phyloP scores from a whole-genome alignment of 371 early-diverging fungal species.

The Dichotomocladium elegans region DNA sequence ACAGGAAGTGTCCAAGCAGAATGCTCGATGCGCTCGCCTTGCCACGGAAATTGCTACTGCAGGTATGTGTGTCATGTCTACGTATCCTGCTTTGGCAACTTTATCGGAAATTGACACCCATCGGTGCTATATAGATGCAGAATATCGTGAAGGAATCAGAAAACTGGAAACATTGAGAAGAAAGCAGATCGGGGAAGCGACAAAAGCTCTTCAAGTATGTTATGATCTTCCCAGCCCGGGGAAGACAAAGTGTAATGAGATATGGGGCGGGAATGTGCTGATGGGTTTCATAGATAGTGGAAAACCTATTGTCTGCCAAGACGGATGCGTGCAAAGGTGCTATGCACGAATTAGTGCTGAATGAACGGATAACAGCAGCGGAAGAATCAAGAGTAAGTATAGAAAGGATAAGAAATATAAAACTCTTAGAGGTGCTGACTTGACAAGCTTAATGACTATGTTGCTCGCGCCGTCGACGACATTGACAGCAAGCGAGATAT shows the following conservation, averaged over 20 bases:
- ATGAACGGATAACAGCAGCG: slow-evolving; percentile 29
- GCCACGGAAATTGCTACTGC: slow-evolving; percentile 53
- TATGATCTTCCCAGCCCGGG: too few species aligned
- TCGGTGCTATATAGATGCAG: slow-evolving; percentile 32
- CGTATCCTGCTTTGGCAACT: background rate
- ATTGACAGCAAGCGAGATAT: slow-evolving; percentile 27
- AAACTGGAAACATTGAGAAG: slow-evolving; percentile 45
- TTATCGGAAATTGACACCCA: background rate
- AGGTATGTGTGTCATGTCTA: slow-evolving; percentile 31
- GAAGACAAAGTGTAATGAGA: background rate
- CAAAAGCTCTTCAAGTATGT: slow-evolving; percentile 40
- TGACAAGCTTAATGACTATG: too few species aligned
- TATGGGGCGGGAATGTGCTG: background rate
- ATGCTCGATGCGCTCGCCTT: slow-evolving; percentile 35
- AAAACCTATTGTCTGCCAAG: slow-evolving; percentile 43
- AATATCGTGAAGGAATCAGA: slow-evolving; percentile 55
- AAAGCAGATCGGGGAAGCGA: slow-evolving; percentile 39
- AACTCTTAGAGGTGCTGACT: too few species aligned
- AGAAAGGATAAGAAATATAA: background rate
- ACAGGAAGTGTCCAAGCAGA: slow-evolving; percentile 35
- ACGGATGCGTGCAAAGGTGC: slow-evolving; percentile 24
- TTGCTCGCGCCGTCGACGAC: slow-evolving; percentile 18
- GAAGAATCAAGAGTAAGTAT: slow-evolving; percentile 24
- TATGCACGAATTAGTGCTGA: slow-evolving; percentile 35
- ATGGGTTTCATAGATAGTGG: slow-evolving; percentile 41